Conservation (phyloP, 2,329 filamentous ascomycete species). For the Chaetomiaceae sp. region DNA sequence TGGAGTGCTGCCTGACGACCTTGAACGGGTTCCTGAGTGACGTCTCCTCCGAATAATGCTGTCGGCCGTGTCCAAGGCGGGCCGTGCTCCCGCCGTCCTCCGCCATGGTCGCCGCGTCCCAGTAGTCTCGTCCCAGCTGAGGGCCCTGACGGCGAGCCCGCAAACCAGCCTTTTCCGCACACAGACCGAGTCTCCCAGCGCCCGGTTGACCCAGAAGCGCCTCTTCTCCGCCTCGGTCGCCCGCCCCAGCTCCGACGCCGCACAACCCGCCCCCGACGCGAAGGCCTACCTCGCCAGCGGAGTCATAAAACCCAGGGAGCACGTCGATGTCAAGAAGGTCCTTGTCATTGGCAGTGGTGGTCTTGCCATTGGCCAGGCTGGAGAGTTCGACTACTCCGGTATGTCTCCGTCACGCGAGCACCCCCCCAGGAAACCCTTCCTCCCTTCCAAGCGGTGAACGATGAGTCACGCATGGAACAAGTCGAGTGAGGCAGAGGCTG, state of each 20-base stretch:
- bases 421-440: not conserved
- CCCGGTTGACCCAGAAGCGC: conserved; percentile 40
- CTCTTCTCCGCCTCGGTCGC: conserved; percentile 42
- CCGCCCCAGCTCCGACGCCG: conserved; percentile 39
- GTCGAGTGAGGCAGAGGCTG: conserved; percentile 15
- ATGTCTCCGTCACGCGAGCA: conserved; percentile 35
- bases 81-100: conserved; percentile 54
- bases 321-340: conserved; percentile 93
- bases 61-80: conserved; percentile 41
- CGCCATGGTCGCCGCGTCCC: conserved; percentile 50
- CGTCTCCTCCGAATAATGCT: conserved; percentile 24
- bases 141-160: conserved; percentile 36
- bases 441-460: conserved; percentile 11
- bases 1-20: conserved; percentile 15
- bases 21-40: conserved; percentile 11
- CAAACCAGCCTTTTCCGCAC: conserved; percentile 32
- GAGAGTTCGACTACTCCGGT: conserved; percentile 99
- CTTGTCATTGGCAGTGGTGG: conserved; percentile 94
- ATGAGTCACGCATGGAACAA: conserved; percentile 28
- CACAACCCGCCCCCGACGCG: conserved; percentile 70
- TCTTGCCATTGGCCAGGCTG: conserved; percentile 92
- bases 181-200: conserved; percentile 31
- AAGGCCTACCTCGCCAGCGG: conserved; percentile 88
- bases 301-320: conserved; percentile 70
- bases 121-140: conserved; percentile 40